Evolutionary conservation across 2,329 filamentous ascomycete species (phyloP), one percentile per base, ranked within the genome.

Genomic region (Thelonectria olida): DNA sequence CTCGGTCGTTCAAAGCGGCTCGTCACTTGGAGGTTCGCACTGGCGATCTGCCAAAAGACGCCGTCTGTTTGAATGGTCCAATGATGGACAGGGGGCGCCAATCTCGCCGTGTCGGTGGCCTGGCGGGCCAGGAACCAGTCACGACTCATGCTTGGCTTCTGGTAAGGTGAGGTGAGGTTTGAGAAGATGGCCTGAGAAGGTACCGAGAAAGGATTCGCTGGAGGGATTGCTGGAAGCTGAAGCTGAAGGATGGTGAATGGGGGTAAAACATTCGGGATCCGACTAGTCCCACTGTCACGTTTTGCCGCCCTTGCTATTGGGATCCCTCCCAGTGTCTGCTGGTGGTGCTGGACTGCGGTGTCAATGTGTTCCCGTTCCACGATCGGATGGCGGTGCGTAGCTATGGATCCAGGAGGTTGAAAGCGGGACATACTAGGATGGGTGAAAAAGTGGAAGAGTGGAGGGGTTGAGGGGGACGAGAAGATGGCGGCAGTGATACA

Each of bases 1-100:
- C 66, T 71, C 69, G 62, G 66, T 64, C 60, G 61, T 66, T 61
- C 17, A 67, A 63, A 69, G 67, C 66, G 67, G 69, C 49, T 63
- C 59, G 7, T 17, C 5, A 59, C 54, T 51, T 34, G 56, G 31
- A 52, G 64, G 56, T 65, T 64, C 62, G 53, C 57, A 66, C 52
- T 52, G 58, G 51, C 62, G 66, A 71, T 70, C 50, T 61, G 58
- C 62, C 15, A 38, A 61, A 42, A 48, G 58, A 28, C 48, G 51
- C 59, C 58, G 59, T 54, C 45, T 58, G 55, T 60, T 54, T 66
- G 44, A 65, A 61, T 63, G 65, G 67, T 51, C 62, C 56, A 42
- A 55, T 48, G 51, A 53, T 47, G 23, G 39, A 66, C 54, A 51
- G 53, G 61, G 54, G 44, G 61, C 67, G 65, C 61, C 62, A 68